Base-by-base conservation (phyloP, 1,284 basidiomycete genomes). In the Rhodofomes roseus region DNA sequence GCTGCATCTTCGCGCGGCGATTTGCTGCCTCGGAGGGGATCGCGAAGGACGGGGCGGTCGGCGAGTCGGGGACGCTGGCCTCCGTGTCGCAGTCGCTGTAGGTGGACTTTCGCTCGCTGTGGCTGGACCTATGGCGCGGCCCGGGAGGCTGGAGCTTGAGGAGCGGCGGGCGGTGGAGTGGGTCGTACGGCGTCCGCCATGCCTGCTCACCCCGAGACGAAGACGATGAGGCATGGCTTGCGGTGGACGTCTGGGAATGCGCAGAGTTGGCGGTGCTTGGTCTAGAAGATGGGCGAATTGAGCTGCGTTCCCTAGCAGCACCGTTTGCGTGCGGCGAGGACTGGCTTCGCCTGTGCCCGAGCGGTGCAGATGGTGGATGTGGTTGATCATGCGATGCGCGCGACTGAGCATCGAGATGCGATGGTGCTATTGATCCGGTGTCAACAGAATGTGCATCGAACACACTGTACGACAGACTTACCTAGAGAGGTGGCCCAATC, bases 1-100 rank as follows among this genome's bases (percentile, higher is more conserved):
- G 74, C 48, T 84, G 83, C 77, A 89, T 81, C 71, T 87, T 88
- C 64, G 77, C 73, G 55, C 80, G 77, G 14, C 82, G 78, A 20
- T 78, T 61, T 52, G 71, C 68, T 23, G 73, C 72, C 8, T 72
- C 60, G 14, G 78, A 78, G 9, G 78, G 74, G 51, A 81, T 75
- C 37, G 62, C 62, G 66, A 81, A 80, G 1, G 71, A 63, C 0
- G 75, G 71, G 12, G 72, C 59, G 54, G 70, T 60, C 20, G 72
- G 63, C 29, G 73, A 68, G 46, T 60, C 34, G 12, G 57, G 43
- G 59, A 61, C 56, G 51, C 52, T 60, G 18, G 23, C 73, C 67
- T 44, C 65, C 60, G 51, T 67, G 31, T 61, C 55, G 27, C 27
- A 44, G 34, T 52, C 46, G 12, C 46, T 48, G 46, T 48, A 48